Conservation (phyloP, 768 basidiomycete genomes). For the Chlorophyllum brunneum region DNA sequence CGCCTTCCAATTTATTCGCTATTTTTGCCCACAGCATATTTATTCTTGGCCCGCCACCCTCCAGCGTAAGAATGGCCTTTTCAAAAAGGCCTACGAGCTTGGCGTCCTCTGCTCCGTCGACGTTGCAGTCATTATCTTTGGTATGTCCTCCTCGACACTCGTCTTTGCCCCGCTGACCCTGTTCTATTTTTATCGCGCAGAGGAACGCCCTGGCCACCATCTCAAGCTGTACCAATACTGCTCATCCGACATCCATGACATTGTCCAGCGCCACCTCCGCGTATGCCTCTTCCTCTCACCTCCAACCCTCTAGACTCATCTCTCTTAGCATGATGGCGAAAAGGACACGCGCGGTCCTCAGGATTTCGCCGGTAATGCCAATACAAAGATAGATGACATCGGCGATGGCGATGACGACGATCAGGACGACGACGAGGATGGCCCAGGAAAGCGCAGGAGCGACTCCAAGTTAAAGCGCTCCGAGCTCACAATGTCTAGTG, state of each 20-base stretch:
- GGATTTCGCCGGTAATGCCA: conserved; percentile 40
- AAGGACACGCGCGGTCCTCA: conserved; percentile 41
- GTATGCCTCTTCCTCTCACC: conserved; percentile 23
- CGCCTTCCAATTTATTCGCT: conserved; percentile 43
- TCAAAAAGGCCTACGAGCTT: conserved; percentile 90
- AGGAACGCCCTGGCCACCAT: conserved; percentile 77
- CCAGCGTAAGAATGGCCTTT: conserved; percentile 85
- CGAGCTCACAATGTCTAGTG: conserved; percentile 9
- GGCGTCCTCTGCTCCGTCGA: conserved; percentile 89
- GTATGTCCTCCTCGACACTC: conserved; percentile 17
- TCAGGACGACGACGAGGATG: conserved; percentile 32
- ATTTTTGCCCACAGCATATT: conserved; percentile 51
- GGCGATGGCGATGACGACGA: conserved; percentile 39
- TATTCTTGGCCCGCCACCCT: conserved; percentile 36
- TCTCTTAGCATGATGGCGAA: conserved; percentile 44
- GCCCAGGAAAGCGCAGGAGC: conserved; percentile 2
- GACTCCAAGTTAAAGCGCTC: conserved; percentile 11
- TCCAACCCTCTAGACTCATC: conserved; percentile 11
- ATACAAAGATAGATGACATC: conserved; percentile 28
- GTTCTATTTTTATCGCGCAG: conserved; percentile 50
- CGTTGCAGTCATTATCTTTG: conserved; percentile 86
- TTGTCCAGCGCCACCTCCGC: conserved; percentile 63
- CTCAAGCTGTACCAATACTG: conserved; percentile 81
- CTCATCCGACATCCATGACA: conserved; percentile 63
- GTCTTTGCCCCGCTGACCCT: conserved; percentile 16